These are phyloP conservation scores for Backusella circina DNA, from an alignment of 192 early-diverging fungal genomes.

Conservation along the genomic window DNA sequence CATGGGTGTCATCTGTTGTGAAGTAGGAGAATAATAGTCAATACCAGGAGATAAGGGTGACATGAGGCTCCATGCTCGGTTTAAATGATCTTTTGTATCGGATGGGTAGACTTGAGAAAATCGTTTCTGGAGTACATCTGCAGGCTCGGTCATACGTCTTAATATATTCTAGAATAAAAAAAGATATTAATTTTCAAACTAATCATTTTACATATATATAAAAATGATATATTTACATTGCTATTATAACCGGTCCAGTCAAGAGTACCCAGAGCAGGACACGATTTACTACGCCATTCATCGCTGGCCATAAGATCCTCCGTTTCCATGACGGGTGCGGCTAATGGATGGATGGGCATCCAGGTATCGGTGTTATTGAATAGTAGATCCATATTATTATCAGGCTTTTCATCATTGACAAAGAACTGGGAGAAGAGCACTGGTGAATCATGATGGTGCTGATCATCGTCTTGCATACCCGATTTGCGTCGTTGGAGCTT, in stretches of 20 bases:
- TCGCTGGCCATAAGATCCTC: background rate
- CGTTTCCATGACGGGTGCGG: background rate
- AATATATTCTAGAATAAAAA: conserved; percentile 1
- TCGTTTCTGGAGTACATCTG: background rate
- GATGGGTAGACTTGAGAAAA: background rate
- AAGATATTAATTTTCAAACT: background rate
- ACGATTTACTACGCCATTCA: conserved; percentile 8
- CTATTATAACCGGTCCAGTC: background rate
- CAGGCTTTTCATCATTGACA: background rate
- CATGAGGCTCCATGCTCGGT: background rate
- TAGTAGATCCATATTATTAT: background rate
- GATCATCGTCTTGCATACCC: background rate
- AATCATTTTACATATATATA: no score
- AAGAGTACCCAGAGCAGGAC: conserved; percentile 3
- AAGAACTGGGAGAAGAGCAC: conserved; percentile 15
- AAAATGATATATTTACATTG: background rate
- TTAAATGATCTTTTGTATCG: background rate
- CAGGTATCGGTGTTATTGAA: background rate
- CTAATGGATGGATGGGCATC: background rate
- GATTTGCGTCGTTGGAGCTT: conserved; percentile 54
- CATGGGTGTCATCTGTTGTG: conserved; percentile 11
- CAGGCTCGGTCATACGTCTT: conserved; percentile 8
- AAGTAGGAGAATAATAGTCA: conserved; percentile 1
- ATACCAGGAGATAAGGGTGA: conserved; percentile 2
- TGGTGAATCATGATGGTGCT: background rate